A percentile compares a stretch with the other conserved stretches of the same genome.
Evolutionary conservation across 805 yeast species (phyloP).

Genomic region (Kodamaea nitidulidarum): DNA sequence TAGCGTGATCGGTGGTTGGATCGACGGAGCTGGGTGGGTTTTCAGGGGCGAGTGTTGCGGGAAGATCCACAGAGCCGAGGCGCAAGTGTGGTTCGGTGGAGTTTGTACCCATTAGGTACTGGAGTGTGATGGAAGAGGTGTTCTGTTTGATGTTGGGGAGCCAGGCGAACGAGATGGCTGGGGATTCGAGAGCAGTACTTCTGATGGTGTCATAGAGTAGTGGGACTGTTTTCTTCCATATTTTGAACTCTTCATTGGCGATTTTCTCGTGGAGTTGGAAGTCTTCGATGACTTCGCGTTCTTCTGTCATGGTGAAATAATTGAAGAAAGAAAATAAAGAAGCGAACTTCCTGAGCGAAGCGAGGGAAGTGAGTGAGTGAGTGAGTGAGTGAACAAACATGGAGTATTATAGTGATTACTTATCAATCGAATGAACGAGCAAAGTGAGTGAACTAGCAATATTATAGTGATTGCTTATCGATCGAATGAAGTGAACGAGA

Average conservation of each 20-base stretch:
- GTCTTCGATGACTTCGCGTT: slow-evolving; percentile 35
- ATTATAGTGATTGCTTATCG: too few species aligned
- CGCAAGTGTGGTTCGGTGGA: slow-evolving; percentile 39
- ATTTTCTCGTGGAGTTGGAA: slow-evolving; percentile 59
- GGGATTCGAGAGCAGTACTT: slow-evolving; percentile 65
- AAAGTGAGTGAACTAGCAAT: too few species aligned
- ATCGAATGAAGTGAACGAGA: too few species aligned
- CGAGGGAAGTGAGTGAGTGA: too few species aligned
- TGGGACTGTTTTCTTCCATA: slow-evolving; percentile 85
- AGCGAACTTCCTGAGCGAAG: too few species aligned
- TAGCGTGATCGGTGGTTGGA: slow-evolving; percentile 24
- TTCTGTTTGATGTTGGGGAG: slow-evolving; percentile 38
- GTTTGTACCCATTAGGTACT: slow-evolving; percentile 48
- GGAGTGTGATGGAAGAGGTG: slow-evolving; percentile 28
- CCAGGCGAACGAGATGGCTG: slow-evolving; percentile 69
- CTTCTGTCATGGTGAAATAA: slow-evolving; percentile 27
- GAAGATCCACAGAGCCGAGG: slow-evolving; percentile 41
- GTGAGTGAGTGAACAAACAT: too few species aligned
- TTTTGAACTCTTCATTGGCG: slow-evolving; percentile 67
- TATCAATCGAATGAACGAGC: too few species aligned
- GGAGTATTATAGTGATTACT: too few species aligned
- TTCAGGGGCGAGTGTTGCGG: slow-evolving; percentile 46
- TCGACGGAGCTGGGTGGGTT: slow-evolving; percentile 14
- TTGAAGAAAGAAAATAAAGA: neutral
- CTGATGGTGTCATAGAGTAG: slow-evolving; percentile 69